Evolutionary conservation across 2,329 filamentous ascomycete genomes (phyloP), one percentile per base, ranked within the genome.

Genomic region (Canariomyces notabilis): DNA sequence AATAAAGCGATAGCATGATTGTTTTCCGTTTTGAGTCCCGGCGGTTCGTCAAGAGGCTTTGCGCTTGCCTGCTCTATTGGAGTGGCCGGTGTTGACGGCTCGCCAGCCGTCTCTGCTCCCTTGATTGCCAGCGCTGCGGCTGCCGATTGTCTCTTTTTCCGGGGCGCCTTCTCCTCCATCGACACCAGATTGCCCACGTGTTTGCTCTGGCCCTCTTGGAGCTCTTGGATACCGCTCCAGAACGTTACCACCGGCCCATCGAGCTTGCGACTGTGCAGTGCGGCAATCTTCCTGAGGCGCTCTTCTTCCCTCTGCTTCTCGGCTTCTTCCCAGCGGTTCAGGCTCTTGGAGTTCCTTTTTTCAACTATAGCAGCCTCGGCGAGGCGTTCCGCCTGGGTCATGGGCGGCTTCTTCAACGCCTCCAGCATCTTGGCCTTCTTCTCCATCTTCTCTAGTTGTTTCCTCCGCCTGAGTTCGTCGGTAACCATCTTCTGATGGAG

Each of bases 301-400:
- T 95, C 87, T 58, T 91, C 88, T 55, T 90, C 86, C 48, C 91
- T 82, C 63, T 85, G 82, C 67, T 89, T 89, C 68, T 98, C 93
- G 6, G 89, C 87, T 64, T 89, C 85, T 65, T 97, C 90, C 90
- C 91, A 97, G 46, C 88, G 78, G 61, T 91, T 96, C 60, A 95
- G 70, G 65, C 85, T 97, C 74, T 88, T 94, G 57, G 85, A 79
- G 65, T 98, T 96, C 58, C 83, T 76, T 65, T 85, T 85, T 67
- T 97, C 93, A 6, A 94, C 83, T 42, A 83, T 71, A 15, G 84
- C 87, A 1, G 90, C 90, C 66, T 95, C 88, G 21, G 80, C 83
- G 21, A 96, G 74, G 31, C 89, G 79, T 63, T 97, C 84, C 36
- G 80, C 88, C 66, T 96, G 91, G 5, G 89, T 95, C 80, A 95